A percentile compares a stretch with the other conserved stretches of the same genome.
These are phyloP conservation scores for Nicotiana sylvestris DNA, from an alignment of 257 asterid genomes.

Conservation along the genomic window DNA sequence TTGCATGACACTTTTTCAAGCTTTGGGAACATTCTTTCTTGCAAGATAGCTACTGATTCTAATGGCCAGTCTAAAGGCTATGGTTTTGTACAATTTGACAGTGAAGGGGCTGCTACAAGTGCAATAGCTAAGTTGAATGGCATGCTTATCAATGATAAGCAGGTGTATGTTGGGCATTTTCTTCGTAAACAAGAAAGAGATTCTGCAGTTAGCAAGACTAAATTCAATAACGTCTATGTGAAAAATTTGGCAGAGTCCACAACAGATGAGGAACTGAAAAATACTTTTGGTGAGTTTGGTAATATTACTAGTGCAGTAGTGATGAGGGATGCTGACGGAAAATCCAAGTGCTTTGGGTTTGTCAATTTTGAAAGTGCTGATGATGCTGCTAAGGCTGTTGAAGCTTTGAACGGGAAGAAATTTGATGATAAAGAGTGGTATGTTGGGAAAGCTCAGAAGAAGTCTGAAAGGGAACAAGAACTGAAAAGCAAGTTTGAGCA, in stretches of 20 bases:
- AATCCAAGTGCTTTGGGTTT: constrained; percentile 54
- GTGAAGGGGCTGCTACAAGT: constrained; percentile 47
- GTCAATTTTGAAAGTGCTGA: constrained; percentile 53
- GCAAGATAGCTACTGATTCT: constrained; percentile 55
- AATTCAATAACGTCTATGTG: constrained; percentile 53
- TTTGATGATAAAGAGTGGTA: constrained; percentile 51
- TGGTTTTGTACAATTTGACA: constrained; percentile 56
- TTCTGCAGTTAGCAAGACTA: constrained; percentile 16
- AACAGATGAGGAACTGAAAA: constrained; percentile 46
- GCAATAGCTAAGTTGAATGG: constrained; percentile 54
- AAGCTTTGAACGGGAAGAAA: constrained; percentile 43
- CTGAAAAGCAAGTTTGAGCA: constrained; percentile 41
- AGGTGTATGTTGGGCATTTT: constrained; percentile 48
- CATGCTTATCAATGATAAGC: constrained; percentile 49
- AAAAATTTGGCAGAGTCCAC: constrained; percentile 46
- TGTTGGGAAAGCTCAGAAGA: constrained; percentile 59
- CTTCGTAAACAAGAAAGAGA: constrained; percentile 53
- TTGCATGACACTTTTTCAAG: constrained; percentile 47
- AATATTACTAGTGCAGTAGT: constrained; percentile 49
- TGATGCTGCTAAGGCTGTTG: constrained; percentile 54
- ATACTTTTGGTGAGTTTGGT: constrained; percentile 45
- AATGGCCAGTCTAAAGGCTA: constrained; percentile 47
- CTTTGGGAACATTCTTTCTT: constrained; percentile 53
- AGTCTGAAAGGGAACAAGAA: constrained; percentile 56
- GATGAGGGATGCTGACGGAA: constrained; percentile 54